Evolutionary conservation across 768 basidiomycete species (phyloP), one percentile per base, ranked within the genome.

Genomic region (Panaeolus papilionaceus): DNA sequence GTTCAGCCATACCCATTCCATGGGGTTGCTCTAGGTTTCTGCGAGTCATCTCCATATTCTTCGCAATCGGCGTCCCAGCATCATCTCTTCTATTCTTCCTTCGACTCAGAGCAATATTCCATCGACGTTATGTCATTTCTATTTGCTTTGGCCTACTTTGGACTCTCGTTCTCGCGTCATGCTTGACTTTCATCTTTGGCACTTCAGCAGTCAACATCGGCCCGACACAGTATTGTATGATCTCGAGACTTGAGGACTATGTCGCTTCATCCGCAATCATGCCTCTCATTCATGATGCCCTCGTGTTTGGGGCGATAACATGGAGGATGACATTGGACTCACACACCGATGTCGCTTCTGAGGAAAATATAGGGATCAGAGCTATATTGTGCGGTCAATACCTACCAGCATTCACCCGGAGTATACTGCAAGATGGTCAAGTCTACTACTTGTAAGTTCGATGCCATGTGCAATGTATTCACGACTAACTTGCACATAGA

Each of bases 301-400:
- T 71, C 14, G 73, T 79, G 9, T 79, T 79, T 64, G 26, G 75
- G 45, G 74, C 77, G 2, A 77, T 80, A 2, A 78, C 79, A 3
- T 76, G 73, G 69, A 70, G 72, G 0, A 66, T 82, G 2, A 51
- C 72, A 9, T 33, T 28, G 11, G 69, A 71, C 38, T 64, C 75
- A 7, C 63, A 64, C 9, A 33, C 40, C 4, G 61, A 66, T 5
- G 3, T 14, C 9, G 62, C 62, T 3, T 47, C 18, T 8, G 45
- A 16, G 1, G 7, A 2, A 20, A 47, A 68, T 26, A 66, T 51
- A 18, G 62, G 68, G 3, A 8, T 72, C 3, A 68, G 67, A n/a
- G 69, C 67, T 9, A 42, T 64, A 5, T 26, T 79, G 9, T 65
- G 73, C 14, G 77, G 78, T 2, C 62, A 67, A 9, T 66, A 70